phyloP scores from a whole-genome alignment of 345 rosid species.

The Ricinus communis region DNA sequence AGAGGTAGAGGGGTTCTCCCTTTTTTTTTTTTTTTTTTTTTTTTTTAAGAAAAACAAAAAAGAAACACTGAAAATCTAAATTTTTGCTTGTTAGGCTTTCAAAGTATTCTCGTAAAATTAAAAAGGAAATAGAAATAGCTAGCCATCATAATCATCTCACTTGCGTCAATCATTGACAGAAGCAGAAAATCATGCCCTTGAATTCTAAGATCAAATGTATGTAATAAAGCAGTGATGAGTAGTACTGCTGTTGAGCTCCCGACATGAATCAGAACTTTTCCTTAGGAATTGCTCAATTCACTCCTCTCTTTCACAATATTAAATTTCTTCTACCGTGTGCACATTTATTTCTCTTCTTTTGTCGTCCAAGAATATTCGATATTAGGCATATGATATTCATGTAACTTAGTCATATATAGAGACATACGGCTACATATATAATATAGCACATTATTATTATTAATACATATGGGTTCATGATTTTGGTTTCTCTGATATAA shows the following conservation, averaged over 20 bases:
- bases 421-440: too few species aligned
- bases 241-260: slow-evolving; percentile 4
- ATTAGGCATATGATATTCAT: neutral
- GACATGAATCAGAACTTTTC: slow-evolving; percentile 1
- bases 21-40: too few species aligned
- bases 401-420: neutral
- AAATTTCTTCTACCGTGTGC: neutral
- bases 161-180: too few species aligned
- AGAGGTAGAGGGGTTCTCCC: too few species aligned
- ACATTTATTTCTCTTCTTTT: neutral
- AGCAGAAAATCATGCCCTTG: neutral
- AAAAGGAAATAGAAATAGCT: too few species aligned
- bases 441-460: too few species aligned
- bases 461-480: neutral
- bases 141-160: too few species aligned
- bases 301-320: neutral
- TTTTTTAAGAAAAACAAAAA: too few species aligned
- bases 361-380: neutral
- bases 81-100: too few species aligned
- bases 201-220: neutral
- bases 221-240: neutral
- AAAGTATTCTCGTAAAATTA: too few species aligned
- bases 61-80: too few species aligned
- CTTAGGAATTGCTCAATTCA: slow-evolving; percentile 6
- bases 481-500: neutral